A percentile compares a stretch with the other conserved stretches of the same genome.
Conservation (phyloP, 1,139 yeast genomes). For the Zhuliangozyma parablackwelliae region DNA sequence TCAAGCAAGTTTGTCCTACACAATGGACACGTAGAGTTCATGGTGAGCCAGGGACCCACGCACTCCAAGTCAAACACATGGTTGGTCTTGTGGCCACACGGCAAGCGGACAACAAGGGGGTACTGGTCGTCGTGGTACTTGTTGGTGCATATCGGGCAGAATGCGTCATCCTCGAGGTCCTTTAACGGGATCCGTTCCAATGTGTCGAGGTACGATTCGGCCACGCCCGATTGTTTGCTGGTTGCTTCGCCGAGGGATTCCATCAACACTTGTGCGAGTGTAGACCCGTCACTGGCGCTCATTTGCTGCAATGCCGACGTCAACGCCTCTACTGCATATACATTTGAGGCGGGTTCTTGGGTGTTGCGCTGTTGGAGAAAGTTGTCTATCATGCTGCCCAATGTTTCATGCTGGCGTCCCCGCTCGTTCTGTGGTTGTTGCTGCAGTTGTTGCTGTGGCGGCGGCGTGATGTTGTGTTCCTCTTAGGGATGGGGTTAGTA, state of each 20-base stretch:
- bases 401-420: slow-evolving; percentile 33
- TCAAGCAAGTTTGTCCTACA: slow-evolving; percentile 70
- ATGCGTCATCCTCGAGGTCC: slow-evolving; percentile 49
- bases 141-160: slow-evolving; percentile 82
- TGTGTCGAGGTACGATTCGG: slow-evolving; percentile 67
- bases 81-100: slow-evolving; percentile 51
- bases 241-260: slow-evolving; percentile 18
- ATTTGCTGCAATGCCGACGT: slow-evolving; percentile 26
- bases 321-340: slow-evolving; percentile 6
- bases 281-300: slow-evolving; percentile 29
- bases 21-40: slow-evolving; percentile 81
- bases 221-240: slow-evolving; percentile 46
- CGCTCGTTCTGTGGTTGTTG: slow-evolving; percentile 1
- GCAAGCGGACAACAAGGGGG: slow-evolving; percentile 76
- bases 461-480: slow-evolving; percentile 12
- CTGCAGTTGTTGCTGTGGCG: slow-evolving; percentile 1
- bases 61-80: slow-evolving; percentile 89
- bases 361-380: slow-evolving; percentile 20
- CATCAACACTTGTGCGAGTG: slow-evolving; percentile 25
- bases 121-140: slow-evolving; percentile 66
- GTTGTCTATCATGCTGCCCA: slow-evolving; percentile 31
- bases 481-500: slow-evolving; percentile 17
- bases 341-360: slow-evolving; percentile 4
- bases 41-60: slow-evolving; percentile 81
- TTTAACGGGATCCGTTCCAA: slow-evolving; percentile 64